These are phyloP conservation scores for Datura wrightii DNA, from an alignment of 257 asterid species.

Conservation along the genomic window DNA sequence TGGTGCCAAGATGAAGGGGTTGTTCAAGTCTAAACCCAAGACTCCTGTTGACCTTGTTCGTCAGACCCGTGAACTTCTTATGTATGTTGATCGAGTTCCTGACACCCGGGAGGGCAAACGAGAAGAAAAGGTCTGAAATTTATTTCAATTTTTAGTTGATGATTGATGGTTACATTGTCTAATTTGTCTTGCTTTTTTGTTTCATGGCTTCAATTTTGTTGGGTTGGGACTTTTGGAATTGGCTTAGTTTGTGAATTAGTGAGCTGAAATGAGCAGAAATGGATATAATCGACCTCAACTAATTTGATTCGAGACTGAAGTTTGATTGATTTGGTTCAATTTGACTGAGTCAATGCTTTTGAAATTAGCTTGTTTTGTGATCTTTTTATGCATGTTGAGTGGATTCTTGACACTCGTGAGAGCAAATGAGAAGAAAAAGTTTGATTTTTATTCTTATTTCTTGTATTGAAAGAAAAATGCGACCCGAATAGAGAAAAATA, in stretches of 20 bases:
- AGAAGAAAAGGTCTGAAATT: constrained; percentile 61
- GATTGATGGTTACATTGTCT: constrained; percentile 3
- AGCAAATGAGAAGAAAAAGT: neutral
- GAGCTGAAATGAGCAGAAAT: neutral
- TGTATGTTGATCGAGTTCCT: constrained; percentile 52
- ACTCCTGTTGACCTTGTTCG: constrained; percentile 90
- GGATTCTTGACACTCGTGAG: constrained; percentile 39
- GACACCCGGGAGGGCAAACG: constrained; percentile 81
- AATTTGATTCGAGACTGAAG: constrained; percentile 9
- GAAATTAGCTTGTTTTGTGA: neutral
- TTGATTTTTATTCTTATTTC: neutral
- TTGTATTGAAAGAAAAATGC: neutral
- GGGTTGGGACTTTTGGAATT: neutral
- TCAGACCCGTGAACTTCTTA: constrained; percentile 86
- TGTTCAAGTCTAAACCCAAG: constrained; percentile 83
- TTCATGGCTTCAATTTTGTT: neutral
- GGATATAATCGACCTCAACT: constrained; percentile 1
- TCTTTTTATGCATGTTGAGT: constrained; percentile 25
- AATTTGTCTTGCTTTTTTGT: neutral
- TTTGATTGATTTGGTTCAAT: constrained; percentile 20
- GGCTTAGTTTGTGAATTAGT: constrained; percentile 12
- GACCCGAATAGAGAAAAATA: neutral
- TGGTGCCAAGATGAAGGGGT: constrained; percentile 57
- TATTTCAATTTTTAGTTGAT: neutral
- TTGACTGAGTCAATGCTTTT: constrained; percentile 7